phyloP scores from a whole-genome alignment of 192 early-diverging fungal genomes.

The Coemansia furcata region DNA sequence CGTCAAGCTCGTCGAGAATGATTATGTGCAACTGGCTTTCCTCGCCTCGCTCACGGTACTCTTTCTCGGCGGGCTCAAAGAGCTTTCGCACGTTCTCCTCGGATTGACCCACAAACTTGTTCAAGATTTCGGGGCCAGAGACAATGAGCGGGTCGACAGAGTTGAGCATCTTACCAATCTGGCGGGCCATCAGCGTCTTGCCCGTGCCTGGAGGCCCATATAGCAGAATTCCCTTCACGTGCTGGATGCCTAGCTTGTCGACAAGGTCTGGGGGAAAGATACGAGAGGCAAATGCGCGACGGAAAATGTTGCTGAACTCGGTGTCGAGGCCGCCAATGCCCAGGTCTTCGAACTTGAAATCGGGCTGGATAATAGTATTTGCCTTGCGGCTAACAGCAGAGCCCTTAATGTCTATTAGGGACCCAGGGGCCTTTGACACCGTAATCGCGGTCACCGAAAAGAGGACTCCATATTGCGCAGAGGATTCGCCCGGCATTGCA shows the following conservation, averaged over 20 bases:
- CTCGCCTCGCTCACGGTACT: constrained; percentile 91
- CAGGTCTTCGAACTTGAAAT: constrained; percentile 96
- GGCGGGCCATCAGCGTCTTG: constrained; percentile 96
- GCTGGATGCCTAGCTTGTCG: constrained; percentile 94
- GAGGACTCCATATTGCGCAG: constrained; percentile 59
- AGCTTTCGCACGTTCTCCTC: constrained; percentile 97
- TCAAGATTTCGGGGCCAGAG: constrained; percentile 93
- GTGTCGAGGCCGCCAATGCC: constrained; percentile 96
- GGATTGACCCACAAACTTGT: constrained; percentile 95
- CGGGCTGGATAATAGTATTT: constrained; percentile 81
- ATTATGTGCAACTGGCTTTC: constrained; percentile 93
- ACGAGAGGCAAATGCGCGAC: constrained; percentile 95
- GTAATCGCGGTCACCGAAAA: constrained; percentile 68
- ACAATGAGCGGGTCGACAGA: constrained; percentile 91
- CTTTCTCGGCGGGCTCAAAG: constrained; percentile 90
- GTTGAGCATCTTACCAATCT: constrained; percentile 99
- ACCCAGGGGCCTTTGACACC: constrained; percentile 69
- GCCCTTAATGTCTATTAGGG: constrained; percentile 73
- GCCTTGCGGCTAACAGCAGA: constrained; percentile 57
- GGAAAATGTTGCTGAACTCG: constrained; percentile 93
- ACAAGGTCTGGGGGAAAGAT: constrained; percentile 93
- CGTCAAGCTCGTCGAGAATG: constrained; percentile 98
- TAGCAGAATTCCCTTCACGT: constrained; percentile 90
- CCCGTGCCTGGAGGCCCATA: constrained; percentile 97
- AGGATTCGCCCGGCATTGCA: constrained; percentile 1